These are phyloP conservation scores for Acaromyces ingoldii DNA, from an alignment of 1,284 basidiomycete genomes.

Conservation along the genomic window DNA sequence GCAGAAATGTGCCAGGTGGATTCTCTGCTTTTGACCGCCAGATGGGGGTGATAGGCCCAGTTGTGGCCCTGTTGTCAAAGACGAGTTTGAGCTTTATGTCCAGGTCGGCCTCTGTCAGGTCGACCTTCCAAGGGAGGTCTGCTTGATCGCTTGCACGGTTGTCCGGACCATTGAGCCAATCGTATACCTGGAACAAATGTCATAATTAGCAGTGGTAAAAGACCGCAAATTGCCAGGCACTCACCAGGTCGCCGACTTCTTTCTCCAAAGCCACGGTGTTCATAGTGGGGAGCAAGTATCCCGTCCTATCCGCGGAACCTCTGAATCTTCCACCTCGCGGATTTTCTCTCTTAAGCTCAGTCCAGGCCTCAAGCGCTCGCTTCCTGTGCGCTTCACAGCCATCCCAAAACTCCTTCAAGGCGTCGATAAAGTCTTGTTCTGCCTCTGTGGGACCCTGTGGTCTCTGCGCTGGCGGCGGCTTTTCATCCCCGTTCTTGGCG, in stretches of 20 bases:
- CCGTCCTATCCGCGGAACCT: conserved; percentile 34
- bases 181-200: not conserved
- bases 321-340: conserved; percentile 12
- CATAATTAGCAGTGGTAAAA: not conserved
- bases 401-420: conserved; percentile 1
- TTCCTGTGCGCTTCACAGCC: not conserved
- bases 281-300: conserved; percentile 42
- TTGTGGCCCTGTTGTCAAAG: not conserved
- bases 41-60: not conserved
- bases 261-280: conserved; percentile 31
- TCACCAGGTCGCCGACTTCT: conserved; percentile 23
- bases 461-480: too few species aligned
- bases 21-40: not conserved
- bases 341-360: not conserved
- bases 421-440: not conserved
- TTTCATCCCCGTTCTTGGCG: not conserved
- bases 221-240: not conserved
- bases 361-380: not conserved
- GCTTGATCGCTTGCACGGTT: not conserved
- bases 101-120: conserved; percentile 6
- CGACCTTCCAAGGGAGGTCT: too few species aligned
- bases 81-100: conserved; percentile 2
- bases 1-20: not conserved
- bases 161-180: conserved; percentile 3
- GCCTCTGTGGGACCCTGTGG: not conserved